These are phyloP conservation scores for Dorcoceras hygrometricum DNA, from an alignment of 257 asterid species.

Conservation along the genomic window DNA sequence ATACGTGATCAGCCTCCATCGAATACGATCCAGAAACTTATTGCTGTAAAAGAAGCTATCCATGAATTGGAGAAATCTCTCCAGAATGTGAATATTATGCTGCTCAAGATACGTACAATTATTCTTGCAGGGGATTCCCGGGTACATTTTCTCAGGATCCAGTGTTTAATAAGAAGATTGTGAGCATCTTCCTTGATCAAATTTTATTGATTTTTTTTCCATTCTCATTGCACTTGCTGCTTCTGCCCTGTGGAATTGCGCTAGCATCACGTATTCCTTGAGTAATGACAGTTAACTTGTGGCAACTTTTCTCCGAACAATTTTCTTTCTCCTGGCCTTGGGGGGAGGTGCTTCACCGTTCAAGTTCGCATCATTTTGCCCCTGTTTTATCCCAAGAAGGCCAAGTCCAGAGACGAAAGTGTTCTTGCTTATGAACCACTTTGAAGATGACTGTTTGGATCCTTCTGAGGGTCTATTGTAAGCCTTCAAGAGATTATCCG, in stretches of 20 bases:
- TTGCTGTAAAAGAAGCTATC: constrained; percentile 91
- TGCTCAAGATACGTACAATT: constrained; percentile 80
- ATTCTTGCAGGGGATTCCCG: constrained; percentile 91
- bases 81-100: constrained; percentile 73
- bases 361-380: constrained; percentile 32
- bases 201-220: constrained; percentile 2
- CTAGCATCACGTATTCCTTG: too few species aligned
- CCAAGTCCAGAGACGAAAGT: constrained; percentile 90
- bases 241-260: too few species aligned
- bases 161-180: neutral
- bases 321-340: constrained; percentile 78
- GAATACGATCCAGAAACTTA: constrained; percentile 84
- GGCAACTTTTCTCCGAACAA: constrained; percentile 74
- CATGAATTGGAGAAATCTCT: constrained; percentile 79
- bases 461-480: constrained; percentile 80
- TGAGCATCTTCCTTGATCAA: constrained; percentile 1
- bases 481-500: constrained; percentile 72
- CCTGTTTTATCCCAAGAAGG: constrained; percentile 78
- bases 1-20: constrained; percentile 94
- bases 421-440: constrained; percentile 89
- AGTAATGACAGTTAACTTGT: constrained; percentile 38
- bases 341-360: constrained; percentile 53
- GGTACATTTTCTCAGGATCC: constrained; percentile 37
- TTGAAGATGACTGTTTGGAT: constrained; percentile 52
- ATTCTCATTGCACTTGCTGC: neutral